Base-by-base conservation (phyloP, 305 asterid species). In the Petunia hybrid region DNA sequence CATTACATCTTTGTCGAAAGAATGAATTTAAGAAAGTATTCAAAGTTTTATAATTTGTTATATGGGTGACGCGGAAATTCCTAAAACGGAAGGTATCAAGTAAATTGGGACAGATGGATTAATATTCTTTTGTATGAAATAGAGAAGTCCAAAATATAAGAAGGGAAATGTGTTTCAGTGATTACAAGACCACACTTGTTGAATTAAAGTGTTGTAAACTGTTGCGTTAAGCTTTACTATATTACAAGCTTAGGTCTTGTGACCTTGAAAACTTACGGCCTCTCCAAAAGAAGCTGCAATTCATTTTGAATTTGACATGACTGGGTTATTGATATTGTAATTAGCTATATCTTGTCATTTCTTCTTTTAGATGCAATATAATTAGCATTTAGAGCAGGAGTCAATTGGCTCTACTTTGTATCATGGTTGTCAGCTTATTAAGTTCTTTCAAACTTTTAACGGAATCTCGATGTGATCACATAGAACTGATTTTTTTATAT, bases 361-460 rank as follows among this genome's bases (percentile, higher is more conserved):
- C 45, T 64, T 65, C 46, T 64, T 64, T 36, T 13, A 64, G 69
- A 36, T 63, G 40, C 68, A 63, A 63, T n/a, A 36, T 4, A 4
- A 36, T 36, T 8, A 65, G 22, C 70, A 65, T 39, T 38, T 39
- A 36, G 46, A 65, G 10, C 46, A 65, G 71, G 71, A 45, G 60
- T 46, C 60, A 46, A 41, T 70, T 70, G 77, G 42, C 77, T 60
- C 41, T 70, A 45, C 4, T 69, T 40, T 70, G 77, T 45, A 40
- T 67, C 53, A 41, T 68, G 40, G n/a, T 68, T n/a, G 3, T 48
- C 43, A 48, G 35, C 62, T 71, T 42, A 71, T 71, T 71, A 71
- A 46, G 62, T 71, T 68, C 43, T 71, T 43, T 61, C 76, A 48
- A 46, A 2, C 31, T 71, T 46, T 71, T 5, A 48, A 35, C 51